Conservation (phyloP, 1,284 basidiomycete species). For the Cystobasidium pallidum region DNA sequence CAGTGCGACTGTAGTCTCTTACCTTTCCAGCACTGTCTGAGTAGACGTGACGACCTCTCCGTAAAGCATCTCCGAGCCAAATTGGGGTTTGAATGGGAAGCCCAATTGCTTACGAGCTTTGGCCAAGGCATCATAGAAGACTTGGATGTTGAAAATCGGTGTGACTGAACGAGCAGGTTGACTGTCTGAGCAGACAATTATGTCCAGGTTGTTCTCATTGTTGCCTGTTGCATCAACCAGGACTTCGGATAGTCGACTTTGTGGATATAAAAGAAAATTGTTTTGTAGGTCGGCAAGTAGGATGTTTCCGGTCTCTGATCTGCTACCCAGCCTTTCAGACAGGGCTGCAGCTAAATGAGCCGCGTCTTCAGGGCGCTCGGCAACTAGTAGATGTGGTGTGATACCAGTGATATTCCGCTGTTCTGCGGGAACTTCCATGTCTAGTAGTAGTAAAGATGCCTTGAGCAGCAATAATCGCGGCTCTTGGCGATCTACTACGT, state of each 20-base stretch:
- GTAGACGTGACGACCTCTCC: constrained; percentile 90
- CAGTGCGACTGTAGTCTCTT: constrained; percentile 58
- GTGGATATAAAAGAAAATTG: constrained; percentile 64
- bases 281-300: constrained; percentile 61
- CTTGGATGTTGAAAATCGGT: constrained; percentile 60
- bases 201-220: constrained; percentile 23
- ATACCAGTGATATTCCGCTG: constrained; percentile 40
- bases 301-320: background rate
- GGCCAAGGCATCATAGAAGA: constrained; percentile 57
- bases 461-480: constrained; percentile 59
- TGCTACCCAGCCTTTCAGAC: background rate
- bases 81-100: constrained; percentile 12
- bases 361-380: constrained; percentile 35
- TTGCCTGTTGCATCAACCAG: constrained; percentile 54
- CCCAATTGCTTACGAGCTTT: constrained; percentile 1
- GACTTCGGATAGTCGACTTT: constrained; percentile 5
- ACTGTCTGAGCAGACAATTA: constrained; percentile 29
- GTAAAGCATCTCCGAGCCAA: constrained; percentile 78
- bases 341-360: constrained; percentile 20
- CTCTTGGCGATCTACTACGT: constrained; percentile 54
- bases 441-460: constrained; percentile 60
- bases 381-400: constrained; percentile 47
- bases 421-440: constrained; percentile 57
- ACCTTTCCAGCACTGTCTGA: constrained; percentile 93
- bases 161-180: constrained; percentile 55